Conservation (phyloP, 2,329 filamentous ascomycete genomes). For the Neophaeococcomyces aloes region DNA sequence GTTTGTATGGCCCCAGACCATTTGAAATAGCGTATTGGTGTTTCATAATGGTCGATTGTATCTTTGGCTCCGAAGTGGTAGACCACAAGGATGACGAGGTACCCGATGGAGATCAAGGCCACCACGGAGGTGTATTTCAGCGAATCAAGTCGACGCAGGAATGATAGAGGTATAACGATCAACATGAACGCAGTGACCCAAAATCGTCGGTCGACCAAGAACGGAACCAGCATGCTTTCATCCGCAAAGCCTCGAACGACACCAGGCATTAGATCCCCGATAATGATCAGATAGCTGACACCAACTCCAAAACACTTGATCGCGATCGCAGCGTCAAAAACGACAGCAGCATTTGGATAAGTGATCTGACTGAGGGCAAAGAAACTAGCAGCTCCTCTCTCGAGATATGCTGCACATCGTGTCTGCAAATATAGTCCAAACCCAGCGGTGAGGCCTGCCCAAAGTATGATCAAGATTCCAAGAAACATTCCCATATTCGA, state of each 20-base stretch:
- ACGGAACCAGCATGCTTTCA: conserved; percentile 52
- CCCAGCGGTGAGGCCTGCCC: conserved; percentile 78
- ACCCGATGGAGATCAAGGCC: conserved; percentile 84
- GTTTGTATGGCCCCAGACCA: conserved; percentile 72
- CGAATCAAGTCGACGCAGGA: conserved; percentile 81
- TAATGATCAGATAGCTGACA: conserved; percentile 96
- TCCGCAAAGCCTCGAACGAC: conserved; percentile 73
- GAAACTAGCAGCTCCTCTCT: conserved; percentile 79
- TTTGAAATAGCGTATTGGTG: conserved; percentile 61
- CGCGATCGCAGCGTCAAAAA: conserved; percentile 92
- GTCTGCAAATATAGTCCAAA: conserved; percentile 94
- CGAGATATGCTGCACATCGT: conserved; percentile 83
- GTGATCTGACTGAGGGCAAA: conserved; percentile 95
- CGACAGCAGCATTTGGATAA: conserved; percentile 87
- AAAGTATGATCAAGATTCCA: conserved; percentile 73
- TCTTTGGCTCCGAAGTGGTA: conserved; percentile 80
- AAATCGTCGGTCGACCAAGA: conserved; percentile 81
- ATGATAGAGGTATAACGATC: conserved; percentile 80
- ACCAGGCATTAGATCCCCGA: conserved; percentile 94
- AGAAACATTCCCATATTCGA: conserved; percentile 90
- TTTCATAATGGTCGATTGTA: conserved; percentile 45
- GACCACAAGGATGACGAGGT: conserved; percentile 83
- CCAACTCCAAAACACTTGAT: conserved; percentile 97
- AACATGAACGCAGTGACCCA: conserved; percentile 98
- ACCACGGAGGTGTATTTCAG: conserved; percentile 94